Conservation (phyloP, 108 stramenopile species). For the Conticribra weissflogii region DNA sequence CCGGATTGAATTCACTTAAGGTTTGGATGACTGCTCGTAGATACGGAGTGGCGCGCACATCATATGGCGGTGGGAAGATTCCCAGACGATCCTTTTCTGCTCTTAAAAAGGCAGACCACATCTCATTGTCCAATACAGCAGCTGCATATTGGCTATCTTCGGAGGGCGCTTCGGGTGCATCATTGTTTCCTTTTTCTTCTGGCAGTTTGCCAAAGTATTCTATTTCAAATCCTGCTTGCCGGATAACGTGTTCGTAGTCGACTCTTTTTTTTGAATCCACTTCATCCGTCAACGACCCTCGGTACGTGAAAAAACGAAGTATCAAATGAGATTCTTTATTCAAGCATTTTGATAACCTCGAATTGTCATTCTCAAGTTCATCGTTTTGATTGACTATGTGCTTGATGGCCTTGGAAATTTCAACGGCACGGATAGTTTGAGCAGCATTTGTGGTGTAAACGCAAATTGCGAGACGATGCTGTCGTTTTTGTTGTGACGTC, state of each 20-base stretch:
- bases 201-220: conserved; percentile 19
- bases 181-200: too few species aligned
- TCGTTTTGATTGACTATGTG: too few species aligned
- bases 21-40: conserved; percentile 27
- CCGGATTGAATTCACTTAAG: conserved; percentile 20
- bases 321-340: not conserved
- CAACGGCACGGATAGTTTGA: conserved; percentile 23
- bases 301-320: conserved; percentile 33
- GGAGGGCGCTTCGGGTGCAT: too few species aligned
- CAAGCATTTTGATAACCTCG: too few species aligned
- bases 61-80: conserved; percentile 29
- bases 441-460: conserved; percentile 36
- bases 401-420: conserved; percentile 35
- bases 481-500: not conserved
- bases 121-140: conserved; percentile 23
- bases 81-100: conserved; percentile 21
- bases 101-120: conserved; percentile 26
- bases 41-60: conserved; percentile 15
- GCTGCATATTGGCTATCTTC: not conserved
- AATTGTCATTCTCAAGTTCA: not conserved
- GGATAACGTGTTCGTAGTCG: conserved; percentile 30
- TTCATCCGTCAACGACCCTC: conserved; percentile 13
- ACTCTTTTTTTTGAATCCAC: conserved; percentile 4
- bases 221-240: conserved; percentile 24
- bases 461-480: conserved; percentile 24